phyloP scores from a whole-genome alignment of 345 rosid species.

The Raphanus raphanistrum region DNA sequence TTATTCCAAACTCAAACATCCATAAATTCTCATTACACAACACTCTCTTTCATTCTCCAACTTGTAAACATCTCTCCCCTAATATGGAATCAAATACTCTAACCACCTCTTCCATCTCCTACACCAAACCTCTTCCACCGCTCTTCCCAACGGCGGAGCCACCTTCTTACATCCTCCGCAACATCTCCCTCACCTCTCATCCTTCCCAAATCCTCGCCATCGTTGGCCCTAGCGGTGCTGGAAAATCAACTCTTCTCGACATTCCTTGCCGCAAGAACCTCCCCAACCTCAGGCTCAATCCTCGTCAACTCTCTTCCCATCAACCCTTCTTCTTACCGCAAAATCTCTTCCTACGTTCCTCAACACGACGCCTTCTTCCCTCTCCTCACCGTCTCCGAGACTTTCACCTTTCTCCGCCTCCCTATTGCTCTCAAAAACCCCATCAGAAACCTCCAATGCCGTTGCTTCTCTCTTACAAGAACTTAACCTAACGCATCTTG shows the following conservation, averaged over 20 bases:
- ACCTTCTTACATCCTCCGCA: slow-evolving; percentile 61
- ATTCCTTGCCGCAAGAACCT: slow-evolving; percentile 82
- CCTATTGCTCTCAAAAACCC: slow-evolving; percentile 52
- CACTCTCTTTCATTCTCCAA: slow-evolving; percentile 3
- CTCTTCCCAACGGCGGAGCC: slow-evolving; percentile 35
- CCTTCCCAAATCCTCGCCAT: slow-evolving; percentile 89
- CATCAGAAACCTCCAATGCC: slow-evolving; percentile 23
- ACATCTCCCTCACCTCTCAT: slow-evolving; percentile 65
- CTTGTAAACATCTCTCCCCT: slow-evolving; percentile 12
- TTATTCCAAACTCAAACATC: slow-evolving; percentile 13
- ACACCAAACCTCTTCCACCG: slow-evolving; percentile 49
- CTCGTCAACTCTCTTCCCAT: slow-evolving; percentile 66
- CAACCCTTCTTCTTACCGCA: slow-evolving; percentile 77
- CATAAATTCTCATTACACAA: slow-evolving; percentile 16
- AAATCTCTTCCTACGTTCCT: slow-evolving; percentile 89
- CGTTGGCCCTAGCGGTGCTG: slow-evolving; percentile 96
- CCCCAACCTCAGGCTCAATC: slow-evolving; percentile 67
- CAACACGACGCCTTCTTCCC: slow-evolving; percentile 79
- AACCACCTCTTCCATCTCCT: slow-evolving; percentile 75
- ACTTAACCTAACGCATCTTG: slow-evolving; percentile 60
- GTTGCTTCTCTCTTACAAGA: slow-evolving; percentile 63
- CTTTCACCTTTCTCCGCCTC: slow-evolving; percentile 69
- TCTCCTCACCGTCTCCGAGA: slow-evolving; percentile 75
- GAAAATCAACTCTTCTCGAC: slow-evolving; percentile 93
- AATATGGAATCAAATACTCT: slow-evolving; percentile 48